phyloP scores from a whole-genome alignment of 1,284 basidiomycete genomes.

The Puccinia horiana region DNA sequence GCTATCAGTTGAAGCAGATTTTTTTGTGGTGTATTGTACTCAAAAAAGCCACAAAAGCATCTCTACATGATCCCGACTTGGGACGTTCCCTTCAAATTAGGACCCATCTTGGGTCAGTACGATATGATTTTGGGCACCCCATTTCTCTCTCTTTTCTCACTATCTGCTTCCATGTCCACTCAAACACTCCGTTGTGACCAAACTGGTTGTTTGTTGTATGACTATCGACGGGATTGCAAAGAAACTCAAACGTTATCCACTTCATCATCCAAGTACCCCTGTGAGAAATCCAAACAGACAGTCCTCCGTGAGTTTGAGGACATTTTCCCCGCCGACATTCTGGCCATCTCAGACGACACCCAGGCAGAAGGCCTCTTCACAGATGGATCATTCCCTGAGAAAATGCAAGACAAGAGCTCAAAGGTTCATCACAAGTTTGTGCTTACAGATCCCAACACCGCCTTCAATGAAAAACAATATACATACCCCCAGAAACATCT shows the following conservation, averaged over 20 bases:
- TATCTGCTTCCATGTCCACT: background rate
- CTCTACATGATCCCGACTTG: background rate
- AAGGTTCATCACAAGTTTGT: background rate
- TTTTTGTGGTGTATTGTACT: too few relatives aligned
- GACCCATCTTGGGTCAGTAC: background rate
- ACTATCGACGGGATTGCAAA: background rate
- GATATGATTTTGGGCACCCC: slow-evolving; percentile 21
- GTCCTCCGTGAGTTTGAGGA: background rate
- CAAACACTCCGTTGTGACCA: background rate
- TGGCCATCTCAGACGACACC: background rate
- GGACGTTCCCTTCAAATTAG: background rate
- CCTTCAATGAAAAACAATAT: slow-evolving; percentile 8
- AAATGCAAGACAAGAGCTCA: background rate
- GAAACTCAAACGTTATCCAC: background rate
- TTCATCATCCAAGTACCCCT: background rate
- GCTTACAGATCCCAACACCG: background rate
- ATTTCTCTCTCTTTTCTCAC: slow-evolving; percentile 8
- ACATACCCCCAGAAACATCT: slow-evolving; percentile 1
- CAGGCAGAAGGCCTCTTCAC: background rate
- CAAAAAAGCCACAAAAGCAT: too few relatives aligned
- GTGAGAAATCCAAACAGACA: background rate
- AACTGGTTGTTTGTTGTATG: background rate
- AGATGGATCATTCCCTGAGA: slow-evolving; percentile 17
- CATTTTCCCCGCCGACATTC: slow-evolving; percentile 15
- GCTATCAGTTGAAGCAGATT: too few relatives aligned